These are phyloP conservation scores for Amyloporia xantha DNA, from an alignment of 768 basidiomycete genomes.

Conservation along the genomic window DNA sequence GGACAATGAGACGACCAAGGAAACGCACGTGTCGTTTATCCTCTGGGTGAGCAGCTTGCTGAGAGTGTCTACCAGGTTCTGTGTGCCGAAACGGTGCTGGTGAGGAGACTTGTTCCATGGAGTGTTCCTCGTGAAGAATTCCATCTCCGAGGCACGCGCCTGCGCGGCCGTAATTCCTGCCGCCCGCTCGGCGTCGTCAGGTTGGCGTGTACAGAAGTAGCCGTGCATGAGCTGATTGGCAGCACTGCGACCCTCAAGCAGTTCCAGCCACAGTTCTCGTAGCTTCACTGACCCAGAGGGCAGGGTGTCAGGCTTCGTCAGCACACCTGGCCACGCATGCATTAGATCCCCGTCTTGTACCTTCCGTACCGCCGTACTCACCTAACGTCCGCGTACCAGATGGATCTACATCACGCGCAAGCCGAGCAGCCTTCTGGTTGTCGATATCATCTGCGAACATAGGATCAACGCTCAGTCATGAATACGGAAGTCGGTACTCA, in stretches of 20 bases:
- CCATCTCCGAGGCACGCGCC: conserved; percentile 31
- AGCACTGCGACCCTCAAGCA: conserved; percentile 45
- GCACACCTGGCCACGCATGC: conserved; percentile 48
- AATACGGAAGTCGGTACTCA: conserved; percentile 13
- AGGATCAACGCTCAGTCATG: not conserved
- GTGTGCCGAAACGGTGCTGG: conserved; percentile 48
- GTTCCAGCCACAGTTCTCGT: conserved; percentile 35
- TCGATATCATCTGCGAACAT: conserved; percentile 44
- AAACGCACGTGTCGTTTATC: conserved; percentile 13
- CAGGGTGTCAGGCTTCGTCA: conserved; percentile 51
- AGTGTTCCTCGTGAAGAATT: conserved; percentile 41
- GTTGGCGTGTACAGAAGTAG: conserved; percentile 63
- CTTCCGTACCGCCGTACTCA: no score
- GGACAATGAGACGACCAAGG: not conserved
- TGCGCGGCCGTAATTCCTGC: conserved; percentile 31
- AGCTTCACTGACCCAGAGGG: conserved; percentile 29
- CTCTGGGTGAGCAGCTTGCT: conserved; percentile 41
- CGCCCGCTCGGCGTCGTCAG: conserved; percentile 50
- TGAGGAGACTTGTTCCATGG: conserved; percentile 48
- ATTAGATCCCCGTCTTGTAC: no score
- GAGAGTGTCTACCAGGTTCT: conserved; percentile 45
- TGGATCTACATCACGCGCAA: conserved; percentile 41
- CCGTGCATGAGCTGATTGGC: conserved; percentile 30
- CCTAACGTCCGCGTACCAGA: conserved; percentile 47
- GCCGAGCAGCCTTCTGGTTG: conserved; percentile 46